Evolutionary conservation across 1,139 yeast genomes (phyloP).

Genomic region (Hanseniaspora uvarum): DNA sequence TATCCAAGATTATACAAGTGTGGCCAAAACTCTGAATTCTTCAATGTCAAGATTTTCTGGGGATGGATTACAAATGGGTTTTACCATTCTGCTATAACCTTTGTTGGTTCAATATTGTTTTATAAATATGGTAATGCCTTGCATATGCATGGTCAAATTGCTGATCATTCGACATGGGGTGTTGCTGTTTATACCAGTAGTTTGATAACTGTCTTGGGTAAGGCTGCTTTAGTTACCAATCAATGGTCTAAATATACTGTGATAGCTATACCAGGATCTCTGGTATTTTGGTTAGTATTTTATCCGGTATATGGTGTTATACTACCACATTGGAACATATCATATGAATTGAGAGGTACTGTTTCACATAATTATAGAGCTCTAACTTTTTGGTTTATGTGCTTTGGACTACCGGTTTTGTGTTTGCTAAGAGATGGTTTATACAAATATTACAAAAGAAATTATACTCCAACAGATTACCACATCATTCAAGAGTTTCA

Average conservation of each 20-base stretch:
- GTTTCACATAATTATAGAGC: constrained; percentile 67
- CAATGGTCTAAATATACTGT: constrained; percentile 93
- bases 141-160: constrained; percentile 52
- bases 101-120: constrained; percentile 59
- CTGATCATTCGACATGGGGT: constrained; percentile 95
- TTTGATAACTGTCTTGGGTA: constrained; percentile 80
- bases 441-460: constrained; percentile 91
- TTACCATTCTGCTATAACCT: constrained; percentile 80
- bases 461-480: constrained; percentile 81
- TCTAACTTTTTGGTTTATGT: constrained; percentile 73
- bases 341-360: constrained; percentile 76
- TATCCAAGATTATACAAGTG: constrained; percentile 87
- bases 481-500: constrained; percentile 96
- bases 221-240: constrained; percentile 84
- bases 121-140: constrained; percentile 60
- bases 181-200: constrained; percentile 82
- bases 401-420: constrained; percentile 61
- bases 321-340: constrained; percentile 76
- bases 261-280: constrained; percentile 90
- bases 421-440: constrained; percentile 80
- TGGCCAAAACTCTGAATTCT: constrained; percentile 80
- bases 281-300: constrained; percentile 69
- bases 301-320: constrained; percentile 79
- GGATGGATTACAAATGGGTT: constrained; percentile 95
- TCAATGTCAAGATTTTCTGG: constrained; percentile 90